Conservation (phyloP, 2,329 filamentous ascomycete species). For the Aureobasidium sp. region DNA sequence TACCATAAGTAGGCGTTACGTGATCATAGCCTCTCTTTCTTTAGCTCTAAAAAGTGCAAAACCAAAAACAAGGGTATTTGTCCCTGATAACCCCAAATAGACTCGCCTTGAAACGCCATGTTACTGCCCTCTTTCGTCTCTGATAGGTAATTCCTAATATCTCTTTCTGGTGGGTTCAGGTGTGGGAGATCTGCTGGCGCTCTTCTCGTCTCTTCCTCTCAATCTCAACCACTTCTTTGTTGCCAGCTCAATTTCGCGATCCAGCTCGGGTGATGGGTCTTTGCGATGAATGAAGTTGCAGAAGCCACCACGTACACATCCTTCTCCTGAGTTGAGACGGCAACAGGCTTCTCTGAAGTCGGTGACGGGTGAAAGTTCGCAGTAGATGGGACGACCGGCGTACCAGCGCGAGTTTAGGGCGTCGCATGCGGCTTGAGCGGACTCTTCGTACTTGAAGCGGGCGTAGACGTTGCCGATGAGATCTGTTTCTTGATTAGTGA, state of each 20-base stretch:
- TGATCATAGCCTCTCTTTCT: not conserved
- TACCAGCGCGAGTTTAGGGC: slow-evolving; percentile 94
- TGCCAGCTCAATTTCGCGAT: slow-evolving; percentile 74
- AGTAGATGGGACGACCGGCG: slow-evolving; percentile 93
- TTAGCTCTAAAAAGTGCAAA: not conserved
- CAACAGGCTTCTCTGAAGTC: slow-evolving; percentile 98
- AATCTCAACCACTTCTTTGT: slow-evolving; percentile 96
- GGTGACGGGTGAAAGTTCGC: slow-evolving; percentile 92
- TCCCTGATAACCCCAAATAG: not conserved
- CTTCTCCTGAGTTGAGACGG: slow-evolving; percentile 86
- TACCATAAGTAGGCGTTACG: not conserved
- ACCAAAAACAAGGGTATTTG: slow-evolving; percentile 1
- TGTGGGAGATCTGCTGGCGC: slow-evolving; percentile 72
- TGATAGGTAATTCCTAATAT: not conserved
- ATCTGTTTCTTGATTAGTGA: slow-evolving; percentile 45
- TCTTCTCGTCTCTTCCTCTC: slow-evolving; percentile 76
- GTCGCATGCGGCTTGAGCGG: slow-evolving; percentile 87
- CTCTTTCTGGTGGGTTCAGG: slow-evolving; percentile 70
- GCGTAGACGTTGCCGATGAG: slow-evolving; percentile 99
- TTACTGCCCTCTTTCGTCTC: not conserved
- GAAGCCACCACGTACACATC: slow-evolving; percentile 91
- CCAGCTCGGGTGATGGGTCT: slow-evolving; percentile 82
- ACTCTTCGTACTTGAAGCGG: slow-evolving; percentile 99
- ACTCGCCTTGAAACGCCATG: not conserved
- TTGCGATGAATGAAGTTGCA: slow-evolving; percentile 99